These are phyloP conservation scores for Penicillium odoratum DNA, from an alignment of 495 filamentous ascomycete genomes.

Conservation along the genomic window DNA sequence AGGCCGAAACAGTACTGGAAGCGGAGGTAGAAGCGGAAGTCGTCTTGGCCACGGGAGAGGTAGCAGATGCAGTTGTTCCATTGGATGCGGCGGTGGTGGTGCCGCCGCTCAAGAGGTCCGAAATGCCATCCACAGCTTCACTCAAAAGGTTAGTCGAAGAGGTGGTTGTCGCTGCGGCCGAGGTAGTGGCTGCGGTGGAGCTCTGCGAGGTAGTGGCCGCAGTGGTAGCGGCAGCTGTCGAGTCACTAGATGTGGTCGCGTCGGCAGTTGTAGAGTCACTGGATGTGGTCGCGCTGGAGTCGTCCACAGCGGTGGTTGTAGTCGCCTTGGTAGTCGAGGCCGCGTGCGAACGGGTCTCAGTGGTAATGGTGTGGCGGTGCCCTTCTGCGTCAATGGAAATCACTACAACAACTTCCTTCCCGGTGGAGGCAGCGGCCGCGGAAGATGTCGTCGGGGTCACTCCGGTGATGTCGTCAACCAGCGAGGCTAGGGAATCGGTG, in stretches of 20 bases:
- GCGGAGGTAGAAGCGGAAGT: constrained; percentile 13
- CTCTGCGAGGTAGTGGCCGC: not conserved
- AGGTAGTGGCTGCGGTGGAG: not conserved
- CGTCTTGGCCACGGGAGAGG: constrained; percentile 3
- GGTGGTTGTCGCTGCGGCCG: constrained; percentile 1
- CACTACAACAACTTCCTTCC: constrained; percentile 25
- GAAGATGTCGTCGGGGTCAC: constrained; percentile 1
- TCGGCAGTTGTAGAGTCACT: constrained; percentile 4
- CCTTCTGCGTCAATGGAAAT: constrained; percentile 21
- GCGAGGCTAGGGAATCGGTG: not conserved
- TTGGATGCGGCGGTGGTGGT: constrained; percentile 9
- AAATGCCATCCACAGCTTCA: constrained; percentile 6
- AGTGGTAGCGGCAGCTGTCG: constrained; percentile 3
- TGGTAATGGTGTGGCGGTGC: constrained; percentile 17
- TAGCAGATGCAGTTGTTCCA: constrained; percentile 9
- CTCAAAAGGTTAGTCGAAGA: constrained; percentile 5
- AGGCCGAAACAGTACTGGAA: not conserved
- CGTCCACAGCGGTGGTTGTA: constrained; percentile 15
- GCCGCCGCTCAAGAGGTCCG: constrained; percentile 7
- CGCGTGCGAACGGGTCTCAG: constrained; percentile 26
- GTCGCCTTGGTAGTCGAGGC: constrained; percentile 15
- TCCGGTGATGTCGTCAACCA: not conserved
- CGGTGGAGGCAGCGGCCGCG: constrained; percentile 2
- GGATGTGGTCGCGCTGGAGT: constrained; percentile 8
- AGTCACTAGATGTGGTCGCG: constrained; percentile 2